Conservation (phyloP, 2,329 filamentous ascomycete genomes). For the Lachnellula cervina region DNA sequence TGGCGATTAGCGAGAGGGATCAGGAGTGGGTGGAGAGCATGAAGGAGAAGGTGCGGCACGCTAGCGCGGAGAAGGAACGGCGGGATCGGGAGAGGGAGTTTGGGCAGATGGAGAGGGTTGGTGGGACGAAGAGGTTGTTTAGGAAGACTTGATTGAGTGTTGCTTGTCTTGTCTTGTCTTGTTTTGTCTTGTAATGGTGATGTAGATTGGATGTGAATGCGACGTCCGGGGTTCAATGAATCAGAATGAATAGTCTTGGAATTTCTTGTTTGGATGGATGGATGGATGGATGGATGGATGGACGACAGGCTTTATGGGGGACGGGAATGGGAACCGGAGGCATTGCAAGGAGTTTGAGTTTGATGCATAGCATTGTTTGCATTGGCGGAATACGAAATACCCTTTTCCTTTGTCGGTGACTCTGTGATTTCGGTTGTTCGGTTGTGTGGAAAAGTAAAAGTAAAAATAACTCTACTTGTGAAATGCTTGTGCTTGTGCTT, state of each 20-base stretch:
- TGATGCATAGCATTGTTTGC: neutral
- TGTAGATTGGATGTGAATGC: neutral
- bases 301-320: no score
- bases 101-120: conserved; percentile 65
- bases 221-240: neutral
- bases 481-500: no score
- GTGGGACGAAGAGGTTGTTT: conserved; percentile 68
- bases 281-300: neutral
- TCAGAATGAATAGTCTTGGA: neutral
- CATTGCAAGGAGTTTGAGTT: neutral
- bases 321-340: neutral
- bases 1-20: conserved; percentile 66
- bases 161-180: neutral
- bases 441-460: no score
- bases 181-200: neutral
- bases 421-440: no score
- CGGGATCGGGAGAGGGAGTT: conserved; percentile 33
- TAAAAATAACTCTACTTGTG: no score
- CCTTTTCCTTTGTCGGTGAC: neutral
- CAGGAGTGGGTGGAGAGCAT: conserved; percentile 78
- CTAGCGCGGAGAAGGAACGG: conserved; percentile 53
- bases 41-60: conserved; percentile 71
- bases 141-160: conserved; percentile 10
- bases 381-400: neutral
- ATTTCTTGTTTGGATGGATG: neutral